Evolutionary conservation across 139 green algal species (phyloP).

Genomic region (Diplosphaera chodatii): DNA sequence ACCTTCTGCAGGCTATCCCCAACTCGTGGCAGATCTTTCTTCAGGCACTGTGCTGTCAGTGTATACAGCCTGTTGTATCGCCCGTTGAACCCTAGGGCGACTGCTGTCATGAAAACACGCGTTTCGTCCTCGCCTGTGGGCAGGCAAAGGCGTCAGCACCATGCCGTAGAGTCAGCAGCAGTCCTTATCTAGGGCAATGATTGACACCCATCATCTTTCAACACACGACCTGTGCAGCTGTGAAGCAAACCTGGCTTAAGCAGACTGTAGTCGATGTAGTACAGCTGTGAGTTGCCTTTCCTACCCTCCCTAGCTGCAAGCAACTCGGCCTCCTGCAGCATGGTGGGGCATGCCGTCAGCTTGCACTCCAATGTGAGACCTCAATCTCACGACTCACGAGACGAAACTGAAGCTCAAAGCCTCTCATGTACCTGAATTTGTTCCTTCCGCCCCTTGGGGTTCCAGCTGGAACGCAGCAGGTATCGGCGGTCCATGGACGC

Average conservation of each 20-base stretch:
- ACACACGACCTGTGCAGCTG: too few relatives aligned
- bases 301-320: slow-evolving; percentile 15
- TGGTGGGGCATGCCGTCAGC: too few relatives aligned
- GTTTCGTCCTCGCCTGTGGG: slow-evolving; percentile 8
- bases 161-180: too few relatives aligned
- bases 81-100: slow-evolving; percentile 36
- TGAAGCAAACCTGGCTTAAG: slow-evolving; percentile 24
- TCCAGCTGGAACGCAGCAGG: not conserved
- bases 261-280: slow-evolving; percentile 43
- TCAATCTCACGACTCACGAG: too few relatives aligned
- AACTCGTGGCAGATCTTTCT: slow-evolving; percentile 6
- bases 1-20: slow-evolving; percentile 3
- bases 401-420: too few relatives aligned
- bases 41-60: slow-evolving; percentile 24
- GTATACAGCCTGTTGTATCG: slow-evolving; percentile 45
- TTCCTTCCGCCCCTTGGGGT: not conserved
- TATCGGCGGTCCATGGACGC: slow-evolving; percentile 39
- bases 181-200: too few relatives aligned
- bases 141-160: too few relatives aligned
- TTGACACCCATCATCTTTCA: too few relatives aligned
- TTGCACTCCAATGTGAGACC: too few relatives aligned
- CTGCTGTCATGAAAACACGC: slow-evolving; percentile 23
- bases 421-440: slow-evolving; percentile 4
- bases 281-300: slow-evolving; percentile 9
- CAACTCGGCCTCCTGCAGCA: slow-evolving; percentile 24